These are phyloP conservation scores for Saturnispora ahearnii DNA, from an alignment of 805 yeast species.

Conservation along the genomic window DNA sequence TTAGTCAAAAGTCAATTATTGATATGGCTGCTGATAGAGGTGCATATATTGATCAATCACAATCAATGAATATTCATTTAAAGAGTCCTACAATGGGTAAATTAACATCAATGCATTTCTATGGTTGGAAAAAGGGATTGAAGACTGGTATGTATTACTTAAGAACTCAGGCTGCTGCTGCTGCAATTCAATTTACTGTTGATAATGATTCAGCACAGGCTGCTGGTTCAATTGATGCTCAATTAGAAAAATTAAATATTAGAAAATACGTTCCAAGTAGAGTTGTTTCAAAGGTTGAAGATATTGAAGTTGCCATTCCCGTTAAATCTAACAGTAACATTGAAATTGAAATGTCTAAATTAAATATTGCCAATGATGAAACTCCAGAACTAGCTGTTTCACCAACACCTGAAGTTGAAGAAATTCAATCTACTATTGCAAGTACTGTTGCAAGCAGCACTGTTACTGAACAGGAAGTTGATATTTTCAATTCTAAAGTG, in stretches of 20 bases:
- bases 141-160: slow-evolving; percentile 99
- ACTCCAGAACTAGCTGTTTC: neutral
- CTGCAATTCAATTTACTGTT: slow-evolving; percentile 91
- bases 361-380: slow-evolving; percentile 13
- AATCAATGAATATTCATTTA: slow-evolving; percentile 85
- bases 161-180: slow-evolving; percentile 96
- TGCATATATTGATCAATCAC: slow-evolving; percentile 84
- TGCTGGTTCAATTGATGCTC: slow-evolving; percentile 24
- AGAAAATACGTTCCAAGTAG: slow-evolving; percentile 29
- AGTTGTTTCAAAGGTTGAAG: slow-evolving; percentile 22
- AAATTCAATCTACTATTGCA: slow-evolving; percentile 5
- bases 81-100: slow-evolving; percentile 96
- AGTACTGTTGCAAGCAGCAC: slow-evolving; percentile 4
- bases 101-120: slow-evolving; percentile 95
- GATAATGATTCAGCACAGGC: slow-evolving; percentile 37
- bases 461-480: slow-evolving; percentile 40
- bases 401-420: slow-evolving; percentile 4
- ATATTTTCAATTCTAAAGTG: slow-evolving; percentile 86
- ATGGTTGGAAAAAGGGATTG: slow-evolving; percentile 98
- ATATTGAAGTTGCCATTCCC: slow-evolving; percentile 20
- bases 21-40: slow-evolving; percentile 70
- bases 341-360: slow-evolving; percentile 7
- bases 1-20: slow-evolving; percentile 48
- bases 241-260: slow-evolving; percentile 24
- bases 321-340: neutral